phyloP scores from a whole-genome alignment of 179 eudicot species.

The Camellia oleifera region DNA sequence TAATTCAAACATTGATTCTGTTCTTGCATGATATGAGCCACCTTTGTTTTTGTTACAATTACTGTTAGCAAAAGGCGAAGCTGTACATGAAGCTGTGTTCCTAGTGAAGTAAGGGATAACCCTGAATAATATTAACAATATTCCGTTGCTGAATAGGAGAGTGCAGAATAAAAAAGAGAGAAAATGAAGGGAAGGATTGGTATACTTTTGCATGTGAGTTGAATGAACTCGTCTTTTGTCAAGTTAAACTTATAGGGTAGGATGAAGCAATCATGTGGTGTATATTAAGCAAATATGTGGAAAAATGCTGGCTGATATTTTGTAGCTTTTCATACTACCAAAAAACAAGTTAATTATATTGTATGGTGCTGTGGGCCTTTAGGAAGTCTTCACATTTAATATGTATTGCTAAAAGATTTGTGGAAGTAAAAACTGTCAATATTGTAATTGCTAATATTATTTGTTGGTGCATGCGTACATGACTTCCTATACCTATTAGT shows the following conservation, averaged over 20 bases:
- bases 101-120: neutral
- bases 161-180: neutral
- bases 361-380: neutral
- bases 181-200: neutral
- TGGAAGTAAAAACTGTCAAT: neutral
- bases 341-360: neutral
- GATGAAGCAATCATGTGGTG: neutral
- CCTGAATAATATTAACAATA: neutral
- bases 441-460: slow-evolving; percentile 3
- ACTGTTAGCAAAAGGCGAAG: neutral
- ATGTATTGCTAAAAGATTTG: neutral
- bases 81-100: neutral
- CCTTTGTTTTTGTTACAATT: neutral
- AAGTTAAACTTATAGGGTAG: neutral
- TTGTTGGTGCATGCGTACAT: neutral
- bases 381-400: neutral
- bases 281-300: neutral
- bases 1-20: neutral
- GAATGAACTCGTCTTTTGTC: neutral
- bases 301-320: neutral
- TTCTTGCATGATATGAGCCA: neutral
- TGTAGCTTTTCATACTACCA: neutral
- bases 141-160: neutral
- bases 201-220: neutral
- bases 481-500: neutral